Base-by-base conservation (phyloP, 768 basidiomycete species). In the Mycena crocata region DNA sequence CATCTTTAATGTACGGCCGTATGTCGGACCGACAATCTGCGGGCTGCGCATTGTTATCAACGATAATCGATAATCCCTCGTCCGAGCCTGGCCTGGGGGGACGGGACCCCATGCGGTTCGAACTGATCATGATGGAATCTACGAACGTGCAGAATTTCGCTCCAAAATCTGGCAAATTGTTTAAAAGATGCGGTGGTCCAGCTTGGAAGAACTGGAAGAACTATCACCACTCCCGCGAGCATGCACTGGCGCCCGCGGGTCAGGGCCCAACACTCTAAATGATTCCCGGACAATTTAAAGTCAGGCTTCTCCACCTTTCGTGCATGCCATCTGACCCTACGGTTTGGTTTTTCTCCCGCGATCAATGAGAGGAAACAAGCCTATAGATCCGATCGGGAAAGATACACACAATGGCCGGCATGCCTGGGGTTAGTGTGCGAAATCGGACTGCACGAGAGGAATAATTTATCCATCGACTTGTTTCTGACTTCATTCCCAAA, bases 281-380 rank as follows among this genome's bases (percentile, higher is more conserved):
- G 45, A 40, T 62, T 67, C 57, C 48, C 55, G 46, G 62, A 37
- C 55, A 48, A 50, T 64, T 40, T 42, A 57, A 57, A n/a, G 13
- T 28, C n/a, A 40, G 28, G 56, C 56, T 64, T 57, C 57, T 13
- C 32, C 35, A 35, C 45, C 31, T 37, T 65, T 45, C 31, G 35
- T 44, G n/a, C n/a, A n/a, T n/a, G 50, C 50, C 64, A 66, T 66
- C 57, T 66, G 57, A 66, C 64, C 64, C 55, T 42, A 26, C 17
- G 32, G 21, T 10, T 4, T n/a, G n/a, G n/a, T n/a, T 31, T 52
- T 52, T 59, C 64, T 66, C 63, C 63, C 63, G 63, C 56, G 63
- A 64, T 57, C 55, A 42, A 13, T 40, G 46, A 7, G 49, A 24
- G 24, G n/a, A 14, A 24, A 21, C 3, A n/a, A n/a, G n/a, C n/a